phyloP scores from a whole-genome alignment of 148 eudicot species.

The Fagopyrum homotropicum region DNA sequence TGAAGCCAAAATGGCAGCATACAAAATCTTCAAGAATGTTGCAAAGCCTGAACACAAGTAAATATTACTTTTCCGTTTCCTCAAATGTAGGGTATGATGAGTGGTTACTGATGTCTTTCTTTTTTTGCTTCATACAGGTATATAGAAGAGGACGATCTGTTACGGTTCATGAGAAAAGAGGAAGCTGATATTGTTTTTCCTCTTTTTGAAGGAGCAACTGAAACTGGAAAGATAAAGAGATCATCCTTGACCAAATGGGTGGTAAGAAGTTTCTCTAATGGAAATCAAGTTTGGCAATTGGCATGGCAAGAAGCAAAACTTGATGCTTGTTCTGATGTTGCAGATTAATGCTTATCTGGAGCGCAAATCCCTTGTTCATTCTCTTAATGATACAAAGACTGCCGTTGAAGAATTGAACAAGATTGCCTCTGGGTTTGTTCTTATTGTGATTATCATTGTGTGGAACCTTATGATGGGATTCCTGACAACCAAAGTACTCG shows the following conservation, averaged over 20 bases:
- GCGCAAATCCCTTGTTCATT: conserved; percentile 59
- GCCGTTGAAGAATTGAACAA: conserved; percentile 74
- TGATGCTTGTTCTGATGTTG: not conserved
- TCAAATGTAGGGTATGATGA: not conserved
- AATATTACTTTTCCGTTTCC: conserved; percentile 12
- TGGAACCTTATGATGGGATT: conserved; percentile 82
- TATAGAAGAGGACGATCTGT: conserved; percentile 16
- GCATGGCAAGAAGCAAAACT: no score
- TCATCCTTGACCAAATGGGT: conserved; percentile 17
- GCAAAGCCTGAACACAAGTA: conserved; percentile 53
- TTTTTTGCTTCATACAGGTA: conserved; percentile 1
- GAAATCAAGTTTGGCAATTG: no score
- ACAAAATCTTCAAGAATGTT: conserved; percentile 57
- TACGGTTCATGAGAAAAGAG: conserved; percentile 18
- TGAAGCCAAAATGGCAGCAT: conserved; percentile 72
- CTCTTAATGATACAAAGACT: conserved; percentile 72
- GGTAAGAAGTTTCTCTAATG: conserved; percentile 8
- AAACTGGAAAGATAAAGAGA: conserved; percentile 16
- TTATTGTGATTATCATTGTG: conserved; percentile 40
- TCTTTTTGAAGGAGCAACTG: conserved; percentile 18
- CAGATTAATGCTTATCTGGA: conserved; percentile 69
- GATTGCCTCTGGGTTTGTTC: conserved; percentile 32
- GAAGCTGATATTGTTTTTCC: conserved; percentile 10
- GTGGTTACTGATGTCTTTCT: not conserved
- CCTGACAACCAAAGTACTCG: conserved; percentile 52